Base-by-base conservation (phyloP, 176 grass and related monocot species). In the Melocanna baccifera region DNA sequence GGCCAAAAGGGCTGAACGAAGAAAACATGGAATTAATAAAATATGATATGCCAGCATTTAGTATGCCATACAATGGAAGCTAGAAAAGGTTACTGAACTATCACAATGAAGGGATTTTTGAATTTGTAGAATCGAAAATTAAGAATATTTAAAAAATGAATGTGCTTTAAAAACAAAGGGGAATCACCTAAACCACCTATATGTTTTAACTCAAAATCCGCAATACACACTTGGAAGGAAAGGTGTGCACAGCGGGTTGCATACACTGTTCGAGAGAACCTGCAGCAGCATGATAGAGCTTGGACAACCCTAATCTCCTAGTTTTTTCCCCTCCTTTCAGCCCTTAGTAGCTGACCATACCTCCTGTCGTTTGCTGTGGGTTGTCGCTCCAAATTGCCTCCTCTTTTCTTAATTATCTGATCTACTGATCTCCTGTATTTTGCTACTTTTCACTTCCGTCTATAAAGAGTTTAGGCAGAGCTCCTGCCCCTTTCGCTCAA, bases 1-100 rank as follows among this genome's bases (percentile, higher is more conserved):
- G 18, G 20, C 86, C 86, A 88, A 71, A 85, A 91, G 12, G 90
- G 90, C 90, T 91, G 82, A 91, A 56, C 46, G 42, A 82, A 66
- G 23, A 77, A 76, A 75, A 67, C 55, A 83, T 13, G 30, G 30
- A 76, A 62, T 53, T 42, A 84, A 66, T 26, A 63, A 71, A 62
- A 71, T 50, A 76, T 29, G 41, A 36, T 43, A 65, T 39, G 68
- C 37, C 16, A 68, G 36, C 28, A 75, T 59, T 46, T 39, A 59
- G 30, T 58, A 64, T 43, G 20, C 32, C 22, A 39, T 26, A 75
- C 23, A 81, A 58, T 23, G 22, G 18, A 43, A 43, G 16, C n/a
- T 30, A 37, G 58, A 43, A 28, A 78, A 12, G 14, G 40, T 82
- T 53, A 12, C 7, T 63, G 43, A 40, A 34, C 19, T 45, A 26